Conservation (phyloP, 257 asterid genomes). For the Petunia axillaris region DNA sequence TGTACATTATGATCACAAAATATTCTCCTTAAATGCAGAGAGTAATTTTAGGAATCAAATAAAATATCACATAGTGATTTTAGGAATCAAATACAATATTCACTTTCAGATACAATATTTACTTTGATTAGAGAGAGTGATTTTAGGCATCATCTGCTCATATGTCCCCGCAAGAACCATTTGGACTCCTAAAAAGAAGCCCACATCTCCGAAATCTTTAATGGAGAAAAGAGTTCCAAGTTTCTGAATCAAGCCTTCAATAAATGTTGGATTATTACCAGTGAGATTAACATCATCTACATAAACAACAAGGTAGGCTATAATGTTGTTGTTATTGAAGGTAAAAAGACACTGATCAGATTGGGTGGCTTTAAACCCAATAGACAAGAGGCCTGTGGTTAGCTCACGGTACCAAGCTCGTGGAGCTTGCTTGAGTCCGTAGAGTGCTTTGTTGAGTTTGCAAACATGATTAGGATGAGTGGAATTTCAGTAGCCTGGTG, state of each 20-base stretch:
- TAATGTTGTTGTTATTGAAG: no score
- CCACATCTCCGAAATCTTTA: neutral
- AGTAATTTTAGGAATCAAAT: no score
- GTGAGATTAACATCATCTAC: neutral
- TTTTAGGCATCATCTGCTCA: no score
- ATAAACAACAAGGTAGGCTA: neutral
- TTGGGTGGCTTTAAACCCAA: neutral
- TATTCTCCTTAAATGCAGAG: no score
- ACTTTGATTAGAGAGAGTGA: no score
- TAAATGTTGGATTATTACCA: neutral
- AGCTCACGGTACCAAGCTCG: constrained; percentile 27
- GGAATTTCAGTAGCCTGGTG: constrained; percentile 3
- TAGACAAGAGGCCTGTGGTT: neutral
- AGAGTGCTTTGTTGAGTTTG: constrained; percentile 13
- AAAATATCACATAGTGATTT: no score
- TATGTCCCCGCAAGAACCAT: no score
- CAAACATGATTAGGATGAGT: constrained; percentile 24
- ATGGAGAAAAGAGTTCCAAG: neutral
- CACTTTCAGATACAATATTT: no score
- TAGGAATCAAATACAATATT: no score
- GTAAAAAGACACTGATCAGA: neutral
- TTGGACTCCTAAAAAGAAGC: neutral
- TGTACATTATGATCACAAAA: no score
- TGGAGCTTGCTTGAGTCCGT: constrained; percentile 29
- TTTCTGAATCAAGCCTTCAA: neutral